phyloP scores from a whole-genome alignment of 2,329 filamentous ascomycete species.

The Monosporascus sp. region DNA sequence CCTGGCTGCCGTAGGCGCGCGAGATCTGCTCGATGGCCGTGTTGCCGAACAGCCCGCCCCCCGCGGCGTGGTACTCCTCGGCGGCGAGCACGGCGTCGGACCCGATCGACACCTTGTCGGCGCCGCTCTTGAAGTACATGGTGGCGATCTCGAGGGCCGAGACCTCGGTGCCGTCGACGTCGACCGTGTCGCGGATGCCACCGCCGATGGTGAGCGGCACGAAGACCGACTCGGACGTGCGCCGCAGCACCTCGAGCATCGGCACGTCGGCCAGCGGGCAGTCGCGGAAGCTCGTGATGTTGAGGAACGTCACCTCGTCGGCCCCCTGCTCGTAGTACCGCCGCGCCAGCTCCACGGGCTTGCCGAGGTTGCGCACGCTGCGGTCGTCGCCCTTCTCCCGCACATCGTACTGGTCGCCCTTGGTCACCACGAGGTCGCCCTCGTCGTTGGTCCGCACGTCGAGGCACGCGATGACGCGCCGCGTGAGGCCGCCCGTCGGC shows the following conservation, averaged over 20 bases:
- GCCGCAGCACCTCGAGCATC: conserved; percentile 89
- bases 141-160: conserved; percentile 88
- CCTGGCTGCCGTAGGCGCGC: conserved; percentile 88
- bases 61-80: conserved; percentile 77
- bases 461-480: conserved; percentile 89
- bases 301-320: conserved; percentile 95
- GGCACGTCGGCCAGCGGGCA: conserved; percentile 87
- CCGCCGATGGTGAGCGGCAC: conserved; percentile 94
- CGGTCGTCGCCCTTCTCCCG: conserved; percentile 71
- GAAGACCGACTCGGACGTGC: conserved; percentile 86
- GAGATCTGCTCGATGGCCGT: conserved; percentile 97
- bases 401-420: conserved; percentile 98
- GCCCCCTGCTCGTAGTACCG: conserved; percentile 95
- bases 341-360: conserved; percentile 90
- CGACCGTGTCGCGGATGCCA: conserved; percentile 87
- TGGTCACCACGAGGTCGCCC: conserved; percentile 94
- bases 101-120: conserved; percentile 96
- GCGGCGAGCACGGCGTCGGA: conserved; percentile 91
- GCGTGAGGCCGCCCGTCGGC: conserved; percentile 68
- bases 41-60: conserved; percentile 65
- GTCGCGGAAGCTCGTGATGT: conserved; percentile 97
- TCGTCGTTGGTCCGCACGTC: conserved; percentile 93
- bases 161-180: conserved; percentile 81
- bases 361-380: conserved; percentile 85
- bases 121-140: conserved; percentile 95